Conservation (phyloP, 129 eudicot species). For the Calendula officinalis region DNA sequence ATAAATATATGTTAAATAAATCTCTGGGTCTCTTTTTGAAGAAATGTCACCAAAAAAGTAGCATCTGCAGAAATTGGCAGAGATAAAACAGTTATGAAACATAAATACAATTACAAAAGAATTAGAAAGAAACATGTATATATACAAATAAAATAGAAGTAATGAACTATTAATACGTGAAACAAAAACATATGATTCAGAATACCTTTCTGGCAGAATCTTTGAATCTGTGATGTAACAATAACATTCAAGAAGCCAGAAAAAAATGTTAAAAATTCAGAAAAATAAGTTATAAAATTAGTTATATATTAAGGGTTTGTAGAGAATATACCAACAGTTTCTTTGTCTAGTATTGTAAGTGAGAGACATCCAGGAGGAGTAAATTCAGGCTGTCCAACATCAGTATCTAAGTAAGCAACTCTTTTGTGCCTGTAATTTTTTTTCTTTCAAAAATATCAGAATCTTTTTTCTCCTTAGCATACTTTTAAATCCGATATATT, state of each 20-base stretch:
- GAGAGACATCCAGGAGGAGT: constrained; percentile 95
- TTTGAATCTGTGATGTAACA: constrained; percentile 52
- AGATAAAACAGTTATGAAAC: neutral
- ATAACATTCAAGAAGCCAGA: neutral
- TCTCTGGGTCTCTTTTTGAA: constrained; percentile 76
- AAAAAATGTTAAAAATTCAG: constrained; percentile 8
- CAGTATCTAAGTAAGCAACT: constrained; percentile 94
- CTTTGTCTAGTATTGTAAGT: constrained; percentile 61
- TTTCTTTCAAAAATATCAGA: neutral
- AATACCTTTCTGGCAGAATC: constrained; percentile 79
- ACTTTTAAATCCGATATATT: neutral
- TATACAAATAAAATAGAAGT: neutral
- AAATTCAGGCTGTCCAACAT: constrained; percentile 97
- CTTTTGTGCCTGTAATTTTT: constrained; percentile 53
- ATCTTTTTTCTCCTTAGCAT: neutral
- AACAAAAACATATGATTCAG: neutral
- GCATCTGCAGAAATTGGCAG: constrained; percentile 52
- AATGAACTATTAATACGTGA: neutral
- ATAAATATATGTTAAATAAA: constrained; percentile 51
- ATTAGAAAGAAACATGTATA: neutral
- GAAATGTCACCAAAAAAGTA: constrained; percentile 94
- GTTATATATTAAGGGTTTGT: neutral
- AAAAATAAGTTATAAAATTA: neutral
- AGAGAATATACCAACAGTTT: constrained; percentile 56
- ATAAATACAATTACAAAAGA: neutral